A percentile compares a stretch with the other conserved stretches of the same genome.
phyloP scores from a whole-genome alignment of 768 basidiomycete species.

The Polyporus arcularius region DNA sequence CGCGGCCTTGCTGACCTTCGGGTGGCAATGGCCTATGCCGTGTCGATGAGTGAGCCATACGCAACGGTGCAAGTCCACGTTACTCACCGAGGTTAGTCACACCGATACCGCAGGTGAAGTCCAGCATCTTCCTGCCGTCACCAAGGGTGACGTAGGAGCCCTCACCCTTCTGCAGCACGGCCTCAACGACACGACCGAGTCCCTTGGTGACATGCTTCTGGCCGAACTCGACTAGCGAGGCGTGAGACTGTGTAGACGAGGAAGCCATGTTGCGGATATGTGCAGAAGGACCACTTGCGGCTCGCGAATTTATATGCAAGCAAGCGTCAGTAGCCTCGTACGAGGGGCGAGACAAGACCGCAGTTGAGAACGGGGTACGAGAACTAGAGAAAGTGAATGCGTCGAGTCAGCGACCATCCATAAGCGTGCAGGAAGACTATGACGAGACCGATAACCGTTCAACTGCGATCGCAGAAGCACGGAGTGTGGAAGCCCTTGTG shows the following conservation, averaged over 20 bases:
- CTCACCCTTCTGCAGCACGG: slow-evolving; percentile 64
- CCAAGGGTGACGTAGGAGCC: slow-evolving; percentile 75
- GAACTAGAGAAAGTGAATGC: background rate
- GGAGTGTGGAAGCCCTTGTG: too few species aligned
- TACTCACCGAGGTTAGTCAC: slow-evolving; percentile 76
- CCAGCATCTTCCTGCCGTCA: slow-evolving; percentile 74
- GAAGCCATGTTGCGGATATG: slow-evolving; percentile 20
- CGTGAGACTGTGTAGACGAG: slow-evolving; percentile 12
- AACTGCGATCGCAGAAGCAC: too few species aligned
- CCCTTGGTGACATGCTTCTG: slow-evolving; percentile 48
- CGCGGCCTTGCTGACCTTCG: slow-evolving; percentile 81
- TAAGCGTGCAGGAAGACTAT: too few species aligned
- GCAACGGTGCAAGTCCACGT: background rate
- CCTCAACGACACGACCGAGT: slow-evolving; percentile 45
- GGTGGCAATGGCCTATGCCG: slow-evolving; percentile 78
- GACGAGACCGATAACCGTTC: too few species aligned
- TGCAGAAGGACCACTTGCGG: background rate
- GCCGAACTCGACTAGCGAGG: slow-evolving; percentile 37
- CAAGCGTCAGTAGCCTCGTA: slow-evolving; percentile 1
- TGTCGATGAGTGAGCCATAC: background rate
- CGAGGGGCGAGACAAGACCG: slow-evolving; percentile 1
- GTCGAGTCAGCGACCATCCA: too few species aligned
- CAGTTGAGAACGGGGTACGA: background rate
- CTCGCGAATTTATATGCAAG: slow-evolving; percentile 1
- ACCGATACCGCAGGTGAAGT: slow-evolving; percentile 88